phyloP scores from a whole-genome alignment of 2,329 filamentous ascomycete species.

The Volutella citrinella region DNA sequence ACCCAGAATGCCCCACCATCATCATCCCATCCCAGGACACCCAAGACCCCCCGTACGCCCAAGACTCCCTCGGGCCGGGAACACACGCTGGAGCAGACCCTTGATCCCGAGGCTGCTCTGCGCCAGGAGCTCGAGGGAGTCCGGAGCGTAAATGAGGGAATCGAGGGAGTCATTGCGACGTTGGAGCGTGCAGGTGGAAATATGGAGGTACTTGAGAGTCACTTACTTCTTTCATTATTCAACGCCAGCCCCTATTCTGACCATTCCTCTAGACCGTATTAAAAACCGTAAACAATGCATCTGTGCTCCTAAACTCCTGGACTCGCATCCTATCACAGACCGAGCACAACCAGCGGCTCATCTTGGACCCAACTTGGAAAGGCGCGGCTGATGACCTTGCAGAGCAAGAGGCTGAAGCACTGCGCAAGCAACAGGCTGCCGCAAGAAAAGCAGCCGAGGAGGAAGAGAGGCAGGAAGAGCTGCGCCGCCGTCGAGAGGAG shows the following conservation, averaged over 20 bases:
- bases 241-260: too few species aligned
- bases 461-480: constrained; percentile 71
- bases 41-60: constrained; percentile 46
- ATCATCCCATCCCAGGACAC: constrained; percentile 30
- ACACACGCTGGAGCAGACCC: constrained; percentile 39
- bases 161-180: constrained; percentile 73
- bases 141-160: constrained; percentile 80
- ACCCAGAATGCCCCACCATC: constrained; percentile 28
- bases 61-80: constrained; percentile 41
- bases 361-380: constrained; percentile 86
- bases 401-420: constrained; percentile 80
- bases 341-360: constrained; percentile 91
- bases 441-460: constrained; percentile 76
- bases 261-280: constrained; percentile 62
- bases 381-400: constrained; percentile 81
- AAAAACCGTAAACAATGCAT: constrained; percentile 81
- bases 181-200: constrained; percentile 71
- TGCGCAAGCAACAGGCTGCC: constrained; percentile 70
- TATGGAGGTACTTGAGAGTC: constrained; percentile 60
- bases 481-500: constrained; percentile 61
- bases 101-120: constrained; percentile 69
- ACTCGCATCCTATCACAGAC: constrained; percentile 94
- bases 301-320: constrained; percentile 90
- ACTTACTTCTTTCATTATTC: too few species aligned
- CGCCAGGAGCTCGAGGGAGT: constrained; percentile 79